Conservation (phyloP, 2,329 filamentous ascomycete genomes). For the Dryadomyces quercivorus region DNA sequence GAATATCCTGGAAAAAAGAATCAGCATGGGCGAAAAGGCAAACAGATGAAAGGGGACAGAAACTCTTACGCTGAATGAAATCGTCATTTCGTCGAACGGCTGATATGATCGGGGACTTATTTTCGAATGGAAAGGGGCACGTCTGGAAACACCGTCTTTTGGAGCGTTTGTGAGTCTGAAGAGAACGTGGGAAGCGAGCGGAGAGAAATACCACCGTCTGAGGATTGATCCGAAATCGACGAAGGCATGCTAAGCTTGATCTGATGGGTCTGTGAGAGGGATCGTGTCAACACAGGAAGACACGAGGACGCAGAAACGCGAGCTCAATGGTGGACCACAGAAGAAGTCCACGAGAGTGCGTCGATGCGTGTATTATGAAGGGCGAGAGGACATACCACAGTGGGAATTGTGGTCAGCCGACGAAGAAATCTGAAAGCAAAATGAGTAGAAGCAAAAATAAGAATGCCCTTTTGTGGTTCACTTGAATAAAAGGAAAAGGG, state of each 20-base stretch:
- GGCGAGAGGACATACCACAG: no score
- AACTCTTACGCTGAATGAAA: not conserved
- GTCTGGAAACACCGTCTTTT: not conserved
- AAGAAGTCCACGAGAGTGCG: no score
- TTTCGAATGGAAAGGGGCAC: not conserved
- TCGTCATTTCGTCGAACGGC: not conserved
- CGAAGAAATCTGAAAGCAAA: no score
- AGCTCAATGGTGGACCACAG: not conserved
- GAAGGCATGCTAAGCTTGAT: not conserved
- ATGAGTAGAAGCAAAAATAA: no score
- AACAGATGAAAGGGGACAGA: not conserved
- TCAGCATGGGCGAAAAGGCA: not conserved
- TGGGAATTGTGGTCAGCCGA: no score
- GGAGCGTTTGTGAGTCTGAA: not conserved
- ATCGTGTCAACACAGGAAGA: no score
- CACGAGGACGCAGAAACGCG: no score
- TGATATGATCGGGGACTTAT: not conserved
- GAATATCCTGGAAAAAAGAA: slow-evolving; percentile 9
- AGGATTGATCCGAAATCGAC: not conserved
- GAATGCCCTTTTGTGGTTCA: no score
- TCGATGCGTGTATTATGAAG: no score
- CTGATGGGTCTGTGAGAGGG: not conserved
- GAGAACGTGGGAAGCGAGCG: not conserved
- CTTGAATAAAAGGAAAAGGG: no score
- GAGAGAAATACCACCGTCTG: not conserved